Base-by-base conservation (phyloP, 179 eudicot genomes). In the Pouteria campechiana region DNA sequence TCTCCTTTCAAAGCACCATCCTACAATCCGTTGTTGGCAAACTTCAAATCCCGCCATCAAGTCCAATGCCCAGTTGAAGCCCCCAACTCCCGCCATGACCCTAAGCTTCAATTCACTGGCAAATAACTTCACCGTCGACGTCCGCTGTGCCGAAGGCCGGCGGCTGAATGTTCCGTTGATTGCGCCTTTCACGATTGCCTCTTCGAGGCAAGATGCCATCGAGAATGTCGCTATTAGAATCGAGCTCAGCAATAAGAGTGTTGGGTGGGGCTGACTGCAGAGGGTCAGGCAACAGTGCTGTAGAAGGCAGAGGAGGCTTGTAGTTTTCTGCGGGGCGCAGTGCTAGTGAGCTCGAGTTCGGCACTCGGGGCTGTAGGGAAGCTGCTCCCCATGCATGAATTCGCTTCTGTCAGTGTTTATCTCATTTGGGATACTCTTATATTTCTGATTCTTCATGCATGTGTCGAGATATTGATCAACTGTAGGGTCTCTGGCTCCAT, bases 191-290 rank as follows among this genome's bases (percentile, higher is more conserved):
- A 63, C 65, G 2, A 68, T 68, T 4, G 69, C 69, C 24, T 33
- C 46, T 8, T 63, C 70, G 14, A 54, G 44, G 37, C 21, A 63
- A 21, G 59, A 58, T 23, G 41, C 25, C 23, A 59, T 68, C 17
- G 58, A 63, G 36, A 68, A 68, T 28, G 74, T 63, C 1, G 74
- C 53, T 7, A 46, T 68, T 49, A 48, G 70, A 3, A 27, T 68
- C 17, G 69, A 68, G 66, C 18, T 68, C 44, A 68, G 34, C 5
- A 45, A 63, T 58, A 69, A 69, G 13, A 32, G 51, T 46, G 74
- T 68, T 22, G 74, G 74, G 12, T 68, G 74, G 74, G 74, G 74
- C 4, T 68, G 0, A 68, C 70, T 5, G 70, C 59, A 2, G 74
- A 68, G 54, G 59, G 63, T 68, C 74, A 68, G 40, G 10, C 47